Evolutionary conservation across 106 monocot genomes (phyloP).

Genomic region (Dioscorea zingiberensis): DNA sequence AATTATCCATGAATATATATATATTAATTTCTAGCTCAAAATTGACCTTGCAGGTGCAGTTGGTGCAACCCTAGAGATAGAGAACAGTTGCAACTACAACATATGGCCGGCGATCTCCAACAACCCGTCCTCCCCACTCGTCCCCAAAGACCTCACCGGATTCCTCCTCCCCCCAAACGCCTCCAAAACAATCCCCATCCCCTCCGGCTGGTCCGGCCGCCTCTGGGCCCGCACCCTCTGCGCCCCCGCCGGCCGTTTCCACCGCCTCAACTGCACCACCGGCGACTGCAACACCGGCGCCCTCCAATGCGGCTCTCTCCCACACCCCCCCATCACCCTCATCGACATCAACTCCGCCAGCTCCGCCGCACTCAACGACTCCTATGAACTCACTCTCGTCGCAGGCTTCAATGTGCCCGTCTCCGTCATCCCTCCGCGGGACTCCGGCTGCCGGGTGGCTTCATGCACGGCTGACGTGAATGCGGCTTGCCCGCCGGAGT

Average conservation of each 20-base stretch:
- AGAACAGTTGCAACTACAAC: background rate
- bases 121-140: background rate
- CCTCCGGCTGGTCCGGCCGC: background rate
- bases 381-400: background rate
- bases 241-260: background rate
- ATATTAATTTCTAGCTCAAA: no score
- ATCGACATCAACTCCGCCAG: background rate
- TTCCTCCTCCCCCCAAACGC: background rate
- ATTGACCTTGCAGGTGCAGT: background rate
- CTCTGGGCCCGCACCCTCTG: slow-evolving; percentile 1
- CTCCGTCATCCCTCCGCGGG: background rate
- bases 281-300: background rate
- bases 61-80: background rate
- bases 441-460: background rate
- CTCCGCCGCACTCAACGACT: background rate
- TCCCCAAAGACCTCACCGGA: background rate
- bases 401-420: slow-evolving; percentile 2
- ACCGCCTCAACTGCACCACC: background rate
- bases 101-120: background rate
- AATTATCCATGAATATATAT: no score
- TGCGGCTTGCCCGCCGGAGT: background rate
- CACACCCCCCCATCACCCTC: background rate
- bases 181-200: background rate
- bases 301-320: background rate
- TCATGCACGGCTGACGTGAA: background rate